Base-by-base conservation (phyloP, 2,329 filamentous ascomycete genomes). In the Colletotrichum gloeosporioides region DNA sequence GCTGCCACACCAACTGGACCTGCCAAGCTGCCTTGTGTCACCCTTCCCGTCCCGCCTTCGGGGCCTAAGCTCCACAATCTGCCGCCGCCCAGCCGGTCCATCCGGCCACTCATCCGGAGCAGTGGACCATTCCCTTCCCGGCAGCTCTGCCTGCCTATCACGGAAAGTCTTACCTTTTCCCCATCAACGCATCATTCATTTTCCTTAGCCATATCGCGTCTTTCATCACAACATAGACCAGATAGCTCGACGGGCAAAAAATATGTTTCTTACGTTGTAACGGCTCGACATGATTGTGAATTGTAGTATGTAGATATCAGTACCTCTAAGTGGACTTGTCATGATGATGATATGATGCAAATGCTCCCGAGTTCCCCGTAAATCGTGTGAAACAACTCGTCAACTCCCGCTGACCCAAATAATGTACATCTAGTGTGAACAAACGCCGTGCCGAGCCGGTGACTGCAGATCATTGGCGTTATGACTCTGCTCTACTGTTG, bases 381-480 rank as follows among this genome's bases (percentile, higher is more conserved):
- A 44, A 36, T 36, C 49, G 34, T 32, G 27, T 29, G 27, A 55
- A 59, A 27, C 8, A 49, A 25, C 34, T 62, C 44, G 22, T 29
- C 16, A 22, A 64, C 63, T 73, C 69, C 73, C 70, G 73, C 73
- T 69, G 44, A 31, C 57, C 57, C 62, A 65, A 49, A 31, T 73
- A 69, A 64, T 69, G 64, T 64, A 68, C 39, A 76, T 73, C 64
- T 76, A 69, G 34, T 55, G 34, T 27, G 39, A 44, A 57, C 32
- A 63, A 36, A 63, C 55, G 55, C 69, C 55, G 34, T 34, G 22
- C 44, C 73, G 31, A 32, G 69, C 39, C 55, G 62, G 6, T 57
- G 18, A 27, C 16, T 16, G 55, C 55, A 34, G 22, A 12, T 4
- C 15, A 34, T 67, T 27, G 36, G n/a, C 22, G 31, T 27, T 25